Base-by-base conservation (phyloP, 1,284 basidiomycete species). In the Boletus mariae region DNA sequence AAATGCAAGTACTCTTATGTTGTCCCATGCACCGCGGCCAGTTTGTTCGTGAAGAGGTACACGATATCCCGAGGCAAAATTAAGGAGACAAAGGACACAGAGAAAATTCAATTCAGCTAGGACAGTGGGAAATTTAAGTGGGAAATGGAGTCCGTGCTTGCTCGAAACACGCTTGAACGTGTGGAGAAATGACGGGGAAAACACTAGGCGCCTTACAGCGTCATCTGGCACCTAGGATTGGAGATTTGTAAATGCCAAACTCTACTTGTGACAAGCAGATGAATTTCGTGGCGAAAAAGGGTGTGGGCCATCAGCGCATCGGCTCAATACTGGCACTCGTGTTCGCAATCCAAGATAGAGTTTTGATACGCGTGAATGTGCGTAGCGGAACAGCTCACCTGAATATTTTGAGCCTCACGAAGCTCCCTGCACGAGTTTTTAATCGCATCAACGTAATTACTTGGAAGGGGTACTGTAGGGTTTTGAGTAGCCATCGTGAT, bases 21-120 rank as follows among this genome's bases (percentile, higher is more conserved):
- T 83, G 68, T 92, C 87, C 78, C 85, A 92, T 57, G 90, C 88
- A 25, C 91, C 90, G 35, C 87, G 80, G 13, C 83, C 80, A 8
- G 84, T 84, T 51, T 82, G 79, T 28, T 72, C 68, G 66, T 90
- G 89, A 37, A 94, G 76, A 1, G 85, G 80, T 6, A 78, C 73
- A 28, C 89, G 83, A 66, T 89, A 93, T 31, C 88, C 88, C 1
- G 87, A 90, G 8, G 79, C 87, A 66, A 92, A 90, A 67, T 92
- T 92, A 32, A 94, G 76, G 8, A 93, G 75, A 2, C 84, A 83
- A 37, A 93, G 78, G 5, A 88, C 69, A 32, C 84, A 82, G 32
- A 91, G 71, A 41, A 92, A 73, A 69, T 91, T 91, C 57, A 92
- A 73, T 68, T 93, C 87, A 38, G 85, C 78, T 23, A 84, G 69